Percentiles rank a stretch among this genome's conserved stretches.
Evolutionary conservation across 1,284 basidiomycete species (phyloP).

Genomic region (Trametes hirsuta): DNA sequence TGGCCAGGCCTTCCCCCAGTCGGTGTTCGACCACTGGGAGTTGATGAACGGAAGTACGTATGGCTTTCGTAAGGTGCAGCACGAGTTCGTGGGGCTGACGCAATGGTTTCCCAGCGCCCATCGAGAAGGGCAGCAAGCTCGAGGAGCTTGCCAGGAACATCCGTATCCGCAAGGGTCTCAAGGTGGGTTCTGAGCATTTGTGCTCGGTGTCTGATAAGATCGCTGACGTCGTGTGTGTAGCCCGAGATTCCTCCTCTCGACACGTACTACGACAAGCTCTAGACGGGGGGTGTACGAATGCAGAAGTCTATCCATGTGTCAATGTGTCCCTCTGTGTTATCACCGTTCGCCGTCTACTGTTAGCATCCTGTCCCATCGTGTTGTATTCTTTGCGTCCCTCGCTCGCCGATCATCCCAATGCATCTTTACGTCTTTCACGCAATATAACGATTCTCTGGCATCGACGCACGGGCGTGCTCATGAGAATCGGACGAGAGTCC

Average conservation of each 20-base stretch:
- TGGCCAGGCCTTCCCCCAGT: slow-evolving; percentile 98
- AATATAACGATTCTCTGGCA: slow-evolving; percentile 14
- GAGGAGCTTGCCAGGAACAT: slow-evolving; percentile 85
- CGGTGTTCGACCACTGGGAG: slow-evolving; percentile 94
- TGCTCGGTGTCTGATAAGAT: not conserved
- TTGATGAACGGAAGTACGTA: slow-evolving; percentile 78
- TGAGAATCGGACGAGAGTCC: slow-evolving; percentile 3
- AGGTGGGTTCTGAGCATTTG: slow-evolving; percentile 50
- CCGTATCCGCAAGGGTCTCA: slow-evolving; percentile 92
- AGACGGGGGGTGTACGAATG: slow-evolving; percentile 31
- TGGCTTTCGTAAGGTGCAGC: slow-evolving; percentile 15
- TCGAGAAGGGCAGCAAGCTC: slow-evolving; percentile 89
- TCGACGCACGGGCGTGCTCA: slow-evolving; percentile 12
- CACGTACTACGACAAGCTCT: slow-evolving; percentile 88
- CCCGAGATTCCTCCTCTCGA: slow-evolving; percentile 87
- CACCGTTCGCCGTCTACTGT: slow-evolving; percentile 27
- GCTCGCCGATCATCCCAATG: slow-evolving; percentile 20
- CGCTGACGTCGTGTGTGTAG: slow-evolving; percentile 40
- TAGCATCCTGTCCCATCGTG: slow-evolving; percentile 27
- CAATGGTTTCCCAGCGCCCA: slow-evolving; percentile 52
- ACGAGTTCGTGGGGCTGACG: slow-evolving; percentile 24
- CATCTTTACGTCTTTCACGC: slow-evolving; percentile 27
- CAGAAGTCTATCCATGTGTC: slow-evolving; percentile 30
- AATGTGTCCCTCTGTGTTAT: slow-evolving; percentile 33
- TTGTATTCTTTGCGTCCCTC: slow-evolving; percentile 32